Base-by-base conservation (phyloP, 2,329 filamentous ascomycete genomes). In the Xylaria sp. region DNA sequence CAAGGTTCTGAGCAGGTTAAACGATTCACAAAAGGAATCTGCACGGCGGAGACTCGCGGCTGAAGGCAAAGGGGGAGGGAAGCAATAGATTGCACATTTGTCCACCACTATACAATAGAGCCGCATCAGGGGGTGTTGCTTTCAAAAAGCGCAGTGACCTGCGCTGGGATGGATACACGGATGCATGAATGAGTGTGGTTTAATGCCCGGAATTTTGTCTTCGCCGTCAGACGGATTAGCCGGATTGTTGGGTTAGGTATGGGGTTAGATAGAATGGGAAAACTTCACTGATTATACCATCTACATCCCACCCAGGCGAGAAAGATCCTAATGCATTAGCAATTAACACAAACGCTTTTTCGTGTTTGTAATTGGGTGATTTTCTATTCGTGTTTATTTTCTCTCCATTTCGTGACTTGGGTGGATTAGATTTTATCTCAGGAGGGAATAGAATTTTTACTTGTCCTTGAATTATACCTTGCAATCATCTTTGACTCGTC, bases 31-130 rank as follows among this genome's bases (percentile, higher is more conserved):
- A 52, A 34, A 43, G 43, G 15, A 18, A 52, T 30, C 59, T 62
- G 62, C 70, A 67, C 68, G 25, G 25, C 45, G 36, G 61, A n/a
- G 32, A 60, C 45, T 56, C 23, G 39, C 43, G 60, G 69, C 66
- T 70, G 57, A 50, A 55, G 53, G 60, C 58, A 34, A 30, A 65
- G 61, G 67, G 55, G 50, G 48, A 34, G 48, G 55, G 50, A 53
- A 34, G 48, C 56, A 62, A 70, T 72, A 72, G 66, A 72, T 69
- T 25, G 66, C 66, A 61, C 63, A 67, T 64, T 55, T 60, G 41
- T 64, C 50, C 43, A 56, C 56, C 25, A 48, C 36, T 25, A 70
- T 68, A 59, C 63, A 73, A 32, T 73, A 68, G 70, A 72, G 73
- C 67, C 68, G 69, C 66, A 64, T 67, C 63, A 65, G 58, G 56